Conservation (phyloP, 1,284 basidiomycete species). For the Violaceomyces palustris region DNA sequence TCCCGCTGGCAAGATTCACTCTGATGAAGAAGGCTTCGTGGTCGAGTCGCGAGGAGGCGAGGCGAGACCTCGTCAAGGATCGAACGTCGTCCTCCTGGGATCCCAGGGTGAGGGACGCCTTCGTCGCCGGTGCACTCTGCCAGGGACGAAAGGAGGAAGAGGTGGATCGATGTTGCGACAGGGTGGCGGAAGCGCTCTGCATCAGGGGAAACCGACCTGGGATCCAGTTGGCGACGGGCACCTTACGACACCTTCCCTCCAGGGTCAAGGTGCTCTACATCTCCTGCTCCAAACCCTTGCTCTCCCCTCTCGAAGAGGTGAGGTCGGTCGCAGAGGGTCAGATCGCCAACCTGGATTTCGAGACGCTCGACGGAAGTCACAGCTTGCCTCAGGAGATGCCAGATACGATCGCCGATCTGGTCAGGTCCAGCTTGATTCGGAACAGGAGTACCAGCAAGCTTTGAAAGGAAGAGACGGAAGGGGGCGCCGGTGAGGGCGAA, state of each 20-base stretch:
- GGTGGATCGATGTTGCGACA: constrained; percentile 20
- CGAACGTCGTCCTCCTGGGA: constrained; percentile 25
- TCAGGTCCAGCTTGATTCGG: too few species aligned
- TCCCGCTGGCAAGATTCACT: constrained; percentile 27
- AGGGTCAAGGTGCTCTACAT: constrained; percentile 16
- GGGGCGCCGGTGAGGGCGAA: too few species aligned
- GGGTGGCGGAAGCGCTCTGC: constrained; percentile 19
- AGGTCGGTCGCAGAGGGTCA: constrained; percentile 18
- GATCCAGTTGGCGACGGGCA: constrained; percentile 17
- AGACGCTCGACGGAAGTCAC: constrained; percentile 26
- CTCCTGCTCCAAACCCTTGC: constrained; percentile 21
- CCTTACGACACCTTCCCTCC: too few species aligned
- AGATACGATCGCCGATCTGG: constrained; percentile 20
- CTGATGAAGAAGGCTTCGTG: constrained; percentile 22
- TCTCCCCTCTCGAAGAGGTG: constrained; percentile 20
- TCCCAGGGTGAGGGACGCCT: constrained; percentile 16
- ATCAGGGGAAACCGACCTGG: constrained; percentile 27
- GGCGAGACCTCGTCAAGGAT: constrained; percentile 12
- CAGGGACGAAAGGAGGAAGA: too few species aligned
- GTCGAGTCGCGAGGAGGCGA: constrained; percentile 16
- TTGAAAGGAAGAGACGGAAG: too few species aligned
- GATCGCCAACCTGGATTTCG: constrained; percentile 24
- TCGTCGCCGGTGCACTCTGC: constrained; percentile 17
- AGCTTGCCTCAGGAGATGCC: constrained; percentile 24
- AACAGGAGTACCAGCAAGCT: too few species aligned